A percentile compares a stretch with the other conserved stretches of the same genome.
Conservation (phyloP, 2,329 filamentous ascomycete species). For the Penicillium brevicompactum region DNA sequence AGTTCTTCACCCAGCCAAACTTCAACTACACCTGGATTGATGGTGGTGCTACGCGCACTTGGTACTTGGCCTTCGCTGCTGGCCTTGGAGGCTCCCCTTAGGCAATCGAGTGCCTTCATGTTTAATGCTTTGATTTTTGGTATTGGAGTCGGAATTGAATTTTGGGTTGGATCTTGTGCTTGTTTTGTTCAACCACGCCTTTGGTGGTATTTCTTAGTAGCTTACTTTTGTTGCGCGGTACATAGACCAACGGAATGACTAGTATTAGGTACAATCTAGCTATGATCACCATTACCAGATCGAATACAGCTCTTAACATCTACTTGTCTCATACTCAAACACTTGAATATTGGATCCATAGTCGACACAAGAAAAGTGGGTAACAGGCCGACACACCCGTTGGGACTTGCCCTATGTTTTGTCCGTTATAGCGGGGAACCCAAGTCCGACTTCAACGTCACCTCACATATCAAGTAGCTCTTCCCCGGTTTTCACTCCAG, state of each 20-base stretch:
- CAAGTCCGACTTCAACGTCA: too few relatives aligned
- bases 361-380: too few relatives aligned
- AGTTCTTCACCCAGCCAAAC: slow-evolving; percentile 69
- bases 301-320: too few relatives aligned
- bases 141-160: neutral
- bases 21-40: slow-evolving; percentile 70
- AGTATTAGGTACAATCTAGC: neutral
- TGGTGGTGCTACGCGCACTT: slow-evolving; percentile 79
- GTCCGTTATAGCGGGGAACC: too few relatives aligned
- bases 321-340: neutral
- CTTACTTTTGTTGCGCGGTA: neutral
- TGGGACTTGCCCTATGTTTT: too few relatives aligned
- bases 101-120: neutral
- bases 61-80: slow-evolving; percentile 80
- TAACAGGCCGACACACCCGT: too few relatives aligned
- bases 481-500: too few relatives aligned
- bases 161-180: neutral
- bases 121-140: neutral
- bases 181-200: neutral
- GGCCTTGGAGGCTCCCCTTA: slow-evolving; percentile 42
- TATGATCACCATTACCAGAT: neutral
- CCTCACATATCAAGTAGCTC: too few relatives aligned
- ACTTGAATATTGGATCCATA: too few relatives aligned
- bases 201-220: neutral
- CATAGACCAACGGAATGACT: neutral